phyloP scores from a whole-genome alignment of 2,329 filamentous ascomycete genomes.

The Diaporthe citri region DNA sequence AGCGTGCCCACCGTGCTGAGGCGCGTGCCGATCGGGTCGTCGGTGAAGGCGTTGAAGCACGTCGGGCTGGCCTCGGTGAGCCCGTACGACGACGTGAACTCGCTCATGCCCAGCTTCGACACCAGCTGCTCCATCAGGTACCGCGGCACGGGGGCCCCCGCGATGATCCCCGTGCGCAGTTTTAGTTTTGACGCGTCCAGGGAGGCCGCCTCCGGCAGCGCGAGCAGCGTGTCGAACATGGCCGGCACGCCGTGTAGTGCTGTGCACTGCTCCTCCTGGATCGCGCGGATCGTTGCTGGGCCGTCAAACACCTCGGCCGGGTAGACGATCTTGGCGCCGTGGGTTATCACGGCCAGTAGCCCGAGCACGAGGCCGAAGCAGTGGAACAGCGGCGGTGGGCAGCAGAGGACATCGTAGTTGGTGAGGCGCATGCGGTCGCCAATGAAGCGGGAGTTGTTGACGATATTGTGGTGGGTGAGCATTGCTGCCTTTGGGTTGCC shows the following conservation, averaged over 20 bases:
- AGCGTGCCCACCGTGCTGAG: constrained; percentile 81
- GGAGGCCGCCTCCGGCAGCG: constrained; percentile 55
- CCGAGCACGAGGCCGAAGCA: constrained; percentile 87
- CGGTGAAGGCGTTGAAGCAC: constrained; percentile 83
- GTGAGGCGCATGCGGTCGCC: constrained; percentile 81
- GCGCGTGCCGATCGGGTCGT: constrained; percentile 75
- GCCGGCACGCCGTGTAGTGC: constrained; percentile 85
- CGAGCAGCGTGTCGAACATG: constrained; percentile 80
- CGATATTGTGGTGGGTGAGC: constrained; percentile 76
- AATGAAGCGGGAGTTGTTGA: constrained; percentile 78
- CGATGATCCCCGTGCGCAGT: constrained; percentile 82
- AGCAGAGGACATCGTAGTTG: constrained; percentile 78
- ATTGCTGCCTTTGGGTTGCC: constrained; percentile 80
- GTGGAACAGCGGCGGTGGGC: constrained; percentile 87
- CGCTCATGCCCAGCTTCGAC: constrained; percentile 78
- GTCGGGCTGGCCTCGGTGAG: constrained; percentile 85
- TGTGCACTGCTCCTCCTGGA: constrained; percentile 77
- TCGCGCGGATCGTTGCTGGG: constrained; percentile 72
- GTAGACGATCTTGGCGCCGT: constrained; percentile 82
- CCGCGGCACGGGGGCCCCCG: constrained; percentile 80
- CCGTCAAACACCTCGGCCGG: constrained; percentile 81
- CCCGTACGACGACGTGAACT: constrained; percentile 79
- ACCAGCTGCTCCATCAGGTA: constrained; percentile 81
- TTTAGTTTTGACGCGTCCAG: constrained; percentile 57
- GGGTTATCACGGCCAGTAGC: constrained; percentile 77